Base-by-base conservation (phyloP, 108 stramenopile genomes). In the Nitzschia inconspicua region DNA sequence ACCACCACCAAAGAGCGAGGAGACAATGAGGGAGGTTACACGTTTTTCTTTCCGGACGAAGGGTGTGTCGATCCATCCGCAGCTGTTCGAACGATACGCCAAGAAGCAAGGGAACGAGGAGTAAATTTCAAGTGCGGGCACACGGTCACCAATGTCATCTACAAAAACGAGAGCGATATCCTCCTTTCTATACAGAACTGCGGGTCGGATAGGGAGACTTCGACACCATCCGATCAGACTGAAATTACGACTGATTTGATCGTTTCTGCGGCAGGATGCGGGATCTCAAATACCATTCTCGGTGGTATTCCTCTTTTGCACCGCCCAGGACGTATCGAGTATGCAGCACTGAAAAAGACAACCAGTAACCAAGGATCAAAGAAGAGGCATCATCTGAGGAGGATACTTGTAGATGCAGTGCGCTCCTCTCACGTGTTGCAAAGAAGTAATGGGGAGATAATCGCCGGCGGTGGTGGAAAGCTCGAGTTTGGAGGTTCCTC, bases 11-110 rank as follows among this genome's bases (percentile, higher is more conserved):
- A n/a, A 36, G 18, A 35, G 54, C 8, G 16, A 37, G n/a, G 35
- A 19, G 16, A 8, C n/a, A n/a, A n/a, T n/a, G 8, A 19, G 4
- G 22, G 43, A 43, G 41, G 57, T 7, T 62, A 67, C 18, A 44
- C 75, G 4, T 72, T 76, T 44, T 80, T 58, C 43, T 83, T 78
- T 52, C 79, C 79, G 8, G 77, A 80, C 30, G 85, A 86, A 68
- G 85, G 85, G 9, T 65, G 57, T 49, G 76, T 80, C 3, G 70
- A 86, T 52, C 85, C 85, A 9, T 16, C 25, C 0, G 42, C 40
- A 19, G 79, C 75, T 2, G 78, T 77, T 13, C 48, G 55, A 43
- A 54, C 63, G 14, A 40, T 83, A 22, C 80, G 77, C 28, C 2
- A 44, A 14, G 59, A 52, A 14, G 77, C 77, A 19, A 47, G 28